Base-by-base conservation (phyloP, 2,329 filamentous ascomycete species). In the Hypoxylon sp. region DNA sequence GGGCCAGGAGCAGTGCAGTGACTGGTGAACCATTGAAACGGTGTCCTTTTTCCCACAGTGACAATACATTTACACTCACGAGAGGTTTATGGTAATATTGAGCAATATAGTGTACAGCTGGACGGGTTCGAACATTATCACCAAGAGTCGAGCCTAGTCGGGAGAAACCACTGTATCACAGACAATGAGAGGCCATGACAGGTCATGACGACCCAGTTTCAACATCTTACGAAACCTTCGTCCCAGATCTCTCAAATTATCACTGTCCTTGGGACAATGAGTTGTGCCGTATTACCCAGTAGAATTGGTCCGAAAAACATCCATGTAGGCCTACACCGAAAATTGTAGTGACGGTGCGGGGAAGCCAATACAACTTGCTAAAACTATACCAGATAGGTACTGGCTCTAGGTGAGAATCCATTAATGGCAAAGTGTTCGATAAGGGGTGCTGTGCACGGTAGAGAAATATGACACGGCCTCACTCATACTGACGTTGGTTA, bases 11-110 rank as follows among this genome's bases (percentile, higher is more conserved):
- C 26, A 36, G 23, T 38, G 26, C 21, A 9, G 36, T 30, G 29
- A 29, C 27, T 30, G 16, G 25, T 19, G 30, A 44, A 52, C 9
- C 34, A 19, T 36, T 29, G 23, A 31, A 41, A 25, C 20, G 30
- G 9, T 17, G 15, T 15, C 16, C 9, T 32, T 38, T 51, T 37
- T 46, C 38, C 21, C 21, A 32, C 23, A 21, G 12, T 26, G 32
- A 43, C 19, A 23, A 12, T 35, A 31, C 32, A 36, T 15, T 15
- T 27, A n/a, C n/a, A n/a, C n/a, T n/a, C n/a, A n/a, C n/a, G n/a
- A n/a, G n/a, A n/a, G n/a, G n/a, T n/a, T n/a, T n/a, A n/a, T n/a
- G n/a, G n/a, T n/a, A n/a, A n/a, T n/a, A n/a, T n/a, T n/a, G n/a
- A n/a, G n/a, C n/a, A n/a, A n/a, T n/a, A n/a, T n/a, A n/a, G n/a